Percentiles rank a stretch among this genome's conserved stretches.
Conservation (phyloP, 1,284 basidiomycete genomes). For the Chondrostereum purpureum region DNA sequence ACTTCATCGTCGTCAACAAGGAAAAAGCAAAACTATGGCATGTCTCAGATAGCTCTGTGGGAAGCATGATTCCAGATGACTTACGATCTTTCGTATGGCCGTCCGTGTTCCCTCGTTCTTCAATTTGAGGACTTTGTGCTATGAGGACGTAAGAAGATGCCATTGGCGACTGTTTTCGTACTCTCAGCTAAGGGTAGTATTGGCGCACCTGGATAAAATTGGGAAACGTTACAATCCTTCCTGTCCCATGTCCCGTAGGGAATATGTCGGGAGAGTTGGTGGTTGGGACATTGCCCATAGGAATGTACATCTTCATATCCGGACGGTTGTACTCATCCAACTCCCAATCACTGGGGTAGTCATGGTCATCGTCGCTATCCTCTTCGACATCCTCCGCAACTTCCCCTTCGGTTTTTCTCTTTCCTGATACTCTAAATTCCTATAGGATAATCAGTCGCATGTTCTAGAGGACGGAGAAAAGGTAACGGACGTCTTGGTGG, state of each 20-base stretch:
- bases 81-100: slow-evolving; percentile 10
- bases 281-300: slow-evolving; percentile 7
- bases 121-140: not conserved
- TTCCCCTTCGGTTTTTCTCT: not conserved
- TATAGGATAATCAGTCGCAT: not conserved
- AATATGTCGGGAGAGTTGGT: not conserved
- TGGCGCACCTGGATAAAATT: slow-evolving; percentile 11
- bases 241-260: slow-evolving; percentile 4
- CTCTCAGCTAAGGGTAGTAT: not conserved
- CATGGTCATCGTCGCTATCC: not conserved
- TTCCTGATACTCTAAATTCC: not conserved
- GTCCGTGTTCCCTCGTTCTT: not conserved
- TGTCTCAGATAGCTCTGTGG: not conserved
- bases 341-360: slow-evolving; percentile 15
- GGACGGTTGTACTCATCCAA: not conserved
- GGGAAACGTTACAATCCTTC: slow-evolving; percentile 15
- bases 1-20: slow-evolving; percentile 9
- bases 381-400: not conserved
- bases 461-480: not conserved
- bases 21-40: slow-evolving; percentile 13
- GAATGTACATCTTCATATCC: not conserved
- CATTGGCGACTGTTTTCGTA: slow-evolving; percentile 4
- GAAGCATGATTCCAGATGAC: not conserved
- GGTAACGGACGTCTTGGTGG: not conserved
- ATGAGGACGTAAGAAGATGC: not conserved